Base-by-base conservation (phyloP, 192 early-diverging fungal species). In the Gorgonomyces haynaldii region DNA sequence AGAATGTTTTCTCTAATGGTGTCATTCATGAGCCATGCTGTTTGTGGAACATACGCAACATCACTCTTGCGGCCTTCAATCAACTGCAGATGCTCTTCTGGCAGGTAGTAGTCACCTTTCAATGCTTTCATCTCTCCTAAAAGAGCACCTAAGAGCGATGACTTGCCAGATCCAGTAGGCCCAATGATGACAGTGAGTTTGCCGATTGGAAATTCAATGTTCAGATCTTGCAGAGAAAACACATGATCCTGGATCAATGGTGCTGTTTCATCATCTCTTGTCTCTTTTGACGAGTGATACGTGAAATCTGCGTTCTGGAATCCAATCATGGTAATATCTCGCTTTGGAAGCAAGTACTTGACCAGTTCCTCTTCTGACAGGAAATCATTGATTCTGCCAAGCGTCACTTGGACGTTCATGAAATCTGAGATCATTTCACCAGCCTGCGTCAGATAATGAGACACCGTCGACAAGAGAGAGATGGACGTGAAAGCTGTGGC, bases 131-230 rank as follows among this genome's bases (percentile, higher is more conserved):
- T 81, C 59, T 91, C 89, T 29, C 89, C 88, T 3, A 92, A 61
- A 21, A 92, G 64, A 45, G 85, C 74, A n/a, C 72, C 39, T 13
- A 90, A 55, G 35, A 90, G 50, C 4, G 86, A 84, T 8, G 61
- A 30, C 57, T 93, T 93, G 42, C 90, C 90, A 5, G 73, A 69
- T 0, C 85, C 90, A 4, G 88, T 89, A 17, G 89, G 75, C 1
- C 89, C 89, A 27, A 76, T 72, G 23, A 90, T 56, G 15, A 88
- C 67, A 22, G 84, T 82, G 9, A 93, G 71, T 40, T 87, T 81
- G 34, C 71, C 74, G 12, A 50, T 24, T 2, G 89, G 88, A 59
- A 92, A 89, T 3, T 57, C 64, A 37, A 83, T 43, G 37, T 72
- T 65, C 5, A 91, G 42, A 49, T 86, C 65, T 24, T 48, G 60